Evolutionary conservation across 352 stramenopile genomes (phyloP).

Genomic region (Thalassiosira livingstoniorum): DNA sequence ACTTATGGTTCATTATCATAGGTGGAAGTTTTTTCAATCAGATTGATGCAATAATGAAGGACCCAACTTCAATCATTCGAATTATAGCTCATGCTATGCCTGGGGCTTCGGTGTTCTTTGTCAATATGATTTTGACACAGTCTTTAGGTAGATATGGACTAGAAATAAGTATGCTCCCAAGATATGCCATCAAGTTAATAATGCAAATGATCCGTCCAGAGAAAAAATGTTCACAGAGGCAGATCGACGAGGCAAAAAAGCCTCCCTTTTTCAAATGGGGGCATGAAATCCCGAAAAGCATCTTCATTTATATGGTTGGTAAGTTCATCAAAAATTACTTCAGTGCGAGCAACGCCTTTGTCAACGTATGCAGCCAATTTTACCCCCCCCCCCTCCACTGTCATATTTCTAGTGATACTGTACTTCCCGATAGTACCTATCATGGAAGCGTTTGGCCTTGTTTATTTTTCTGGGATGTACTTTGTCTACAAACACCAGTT

Average conservation of each 20-base stretch:
- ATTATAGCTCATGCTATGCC: constrained; percentile 54
- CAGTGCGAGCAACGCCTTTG: too few species aligned
- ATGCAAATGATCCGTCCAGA: constrained; percentile 44
- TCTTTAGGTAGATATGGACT: constrained; percentile 47
- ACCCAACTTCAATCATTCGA: constrained; percentile 45
- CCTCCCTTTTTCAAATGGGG: constrained; percentile 57
- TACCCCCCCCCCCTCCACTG: too few species aligned
- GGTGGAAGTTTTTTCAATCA: constrained; percentile 67
- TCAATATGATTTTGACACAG: constrained; percentile 56
- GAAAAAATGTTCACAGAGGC: constrained; percentile 39
- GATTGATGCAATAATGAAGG: constrained; percentile 40
- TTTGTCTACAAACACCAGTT: constrained; percentile 70
- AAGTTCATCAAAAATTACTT: too few species aligned
- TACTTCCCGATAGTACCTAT: constrained; percentile 67
- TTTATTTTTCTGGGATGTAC: constrained; percentile 58
- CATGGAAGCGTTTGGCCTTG: constrained; percentile 54
- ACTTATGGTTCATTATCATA: constrained; percentile 72
- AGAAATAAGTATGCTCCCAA: constrained; percentile 57
- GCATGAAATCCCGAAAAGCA: constrained; percentile 42
- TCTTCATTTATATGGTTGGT: constrained; percentile 60
- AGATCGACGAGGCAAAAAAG: constrained; percentile 37
- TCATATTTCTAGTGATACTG: too few species aligned
- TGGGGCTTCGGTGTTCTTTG: constrained; percentile 56
- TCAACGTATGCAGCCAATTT: too few species aligned
- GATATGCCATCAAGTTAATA: constrained; percentile 33